Evolutionary conservation across 83 land plant genomes (phyloP).

Genomic region (Picea mariana): DNA sequence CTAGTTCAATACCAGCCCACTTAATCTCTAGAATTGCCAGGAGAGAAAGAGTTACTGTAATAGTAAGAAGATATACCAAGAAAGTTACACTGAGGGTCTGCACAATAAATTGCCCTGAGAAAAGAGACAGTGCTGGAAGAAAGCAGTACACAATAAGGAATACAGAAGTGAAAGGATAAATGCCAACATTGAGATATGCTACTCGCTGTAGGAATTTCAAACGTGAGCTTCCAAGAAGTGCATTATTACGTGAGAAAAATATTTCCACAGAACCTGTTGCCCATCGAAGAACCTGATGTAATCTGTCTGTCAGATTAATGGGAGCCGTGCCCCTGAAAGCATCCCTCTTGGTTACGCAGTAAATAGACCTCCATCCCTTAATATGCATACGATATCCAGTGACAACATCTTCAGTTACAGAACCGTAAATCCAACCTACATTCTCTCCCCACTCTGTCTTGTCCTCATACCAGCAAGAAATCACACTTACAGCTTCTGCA

Average conservation of each 20-base stretch:
- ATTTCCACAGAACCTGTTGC: too few species aligned
- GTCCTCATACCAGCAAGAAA: conserved; percentile 85
- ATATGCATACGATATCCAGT: conserved; percentile 79
- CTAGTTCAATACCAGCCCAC: conserved; percentile 76
- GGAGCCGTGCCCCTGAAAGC: conserved; percentile 63
- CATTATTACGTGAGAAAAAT: too few species aligned
- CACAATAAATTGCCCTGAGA: conserved; percentile 81
- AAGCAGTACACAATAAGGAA: conserved; percentile 85
- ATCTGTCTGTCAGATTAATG: too few species aligned
- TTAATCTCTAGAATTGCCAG: conserved; percentile 74
- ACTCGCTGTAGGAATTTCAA: conserved; percentile 73
- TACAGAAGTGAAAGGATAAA: conserved; percentile 74
- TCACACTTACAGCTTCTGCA: conserved; percentile 69
- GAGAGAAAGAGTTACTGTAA: conserved; percentile 57
- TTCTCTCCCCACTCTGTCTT: conserved; percentile 79
- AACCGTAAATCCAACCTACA: conserved; percentile 79
- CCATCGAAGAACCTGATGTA: too few species aligned
- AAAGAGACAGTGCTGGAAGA: conserved; percentile 78
- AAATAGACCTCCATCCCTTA: conserved; percentile 71
- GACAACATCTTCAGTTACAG: conserved; percentile 68
- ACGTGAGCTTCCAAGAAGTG: conserved; percentile 62
- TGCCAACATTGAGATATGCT: conserved; percentile 74
- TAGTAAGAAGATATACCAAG: conserved; percentile 58
- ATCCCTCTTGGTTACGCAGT: conserved; percentile 70
- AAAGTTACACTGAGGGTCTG: conserved; percentile 68